Percentiles rank a stretch among this genome's conserved stretches.
These are phyloP conservation scores for Xylaria palmicola DNA, from an alignment of 495 filamentous ascomycete species.

Conservation along the genomic window DNA sequence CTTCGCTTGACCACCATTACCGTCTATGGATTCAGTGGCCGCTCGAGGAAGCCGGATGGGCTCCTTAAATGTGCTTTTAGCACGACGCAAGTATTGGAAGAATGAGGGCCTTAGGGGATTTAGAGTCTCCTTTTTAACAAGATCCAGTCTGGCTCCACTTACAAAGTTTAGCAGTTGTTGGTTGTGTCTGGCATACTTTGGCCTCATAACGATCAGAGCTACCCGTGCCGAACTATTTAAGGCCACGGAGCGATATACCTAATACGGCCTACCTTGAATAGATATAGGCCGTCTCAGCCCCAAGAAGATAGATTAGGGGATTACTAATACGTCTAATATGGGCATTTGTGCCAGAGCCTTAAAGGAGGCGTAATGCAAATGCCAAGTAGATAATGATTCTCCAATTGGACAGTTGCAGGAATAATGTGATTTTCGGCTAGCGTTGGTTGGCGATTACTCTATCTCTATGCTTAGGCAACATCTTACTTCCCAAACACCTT, in stretches of 20 bases:
- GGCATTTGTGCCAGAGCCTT: neutral
- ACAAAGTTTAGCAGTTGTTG: neutral
- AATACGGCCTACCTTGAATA: neutral
- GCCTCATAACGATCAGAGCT: neutral
- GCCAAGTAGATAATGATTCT: too few relatives aligned
- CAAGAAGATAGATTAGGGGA: neutral
- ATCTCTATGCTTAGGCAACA: neutral
- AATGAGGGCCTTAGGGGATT: neutral
- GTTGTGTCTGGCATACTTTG: too few relatives aligned
- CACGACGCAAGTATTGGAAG: neutral
- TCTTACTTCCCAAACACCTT: slow-evolving; percentile 9
- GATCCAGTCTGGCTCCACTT: neutral
- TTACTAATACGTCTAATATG: slow-evolving; percentile 2
- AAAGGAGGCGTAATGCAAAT: neutral
- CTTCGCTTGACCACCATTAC: slow-evolving; percentile 37
- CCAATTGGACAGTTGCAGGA: neutral
- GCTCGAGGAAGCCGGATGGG: slow-evolving; percentile 43
- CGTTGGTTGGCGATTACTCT: too few relatives aligned
- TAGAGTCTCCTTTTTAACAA: too few relatives aligned
- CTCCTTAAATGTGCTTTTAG: slow-evolving; percentile 9
- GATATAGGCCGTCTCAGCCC: neutral
- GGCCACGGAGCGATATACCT: too few relatives aligned
- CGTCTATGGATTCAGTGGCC: slow-evolving; percentile 44
- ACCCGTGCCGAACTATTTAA: neutral
- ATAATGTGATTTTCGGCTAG: too few relatives aligned